Conservation (phyloP, 2,329 filamentous ascomycete genomes). For the Fusarium longipes region DNA sequence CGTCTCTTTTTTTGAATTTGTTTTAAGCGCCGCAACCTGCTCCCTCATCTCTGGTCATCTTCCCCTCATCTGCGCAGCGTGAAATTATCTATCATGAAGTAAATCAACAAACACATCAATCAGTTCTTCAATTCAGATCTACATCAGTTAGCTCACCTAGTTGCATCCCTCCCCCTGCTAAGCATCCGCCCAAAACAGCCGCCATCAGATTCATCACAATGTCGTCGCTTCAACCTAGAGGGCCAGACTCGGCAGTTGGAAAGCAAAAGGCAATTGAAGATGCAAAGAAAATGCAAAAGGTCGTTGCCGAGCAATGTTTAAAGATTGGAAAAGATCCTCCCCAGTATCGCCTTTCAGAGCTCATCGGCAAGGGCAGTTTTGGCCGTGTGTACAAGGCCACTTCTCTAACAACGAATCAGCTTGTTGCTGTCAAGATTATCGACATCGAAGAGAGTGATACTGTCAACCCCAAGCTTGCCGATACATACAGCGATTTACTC, state of each 20-base stretch:
- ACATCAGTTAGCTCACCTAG: constrained; percentile 20
- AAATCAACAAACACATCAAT: constrained; percentile 22
- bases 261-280: constrained; percentile 74
- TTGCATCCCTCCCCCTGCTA: constrained; percentile 12
- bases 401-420: constrained; percentile 57
- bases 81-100: constrained; percentile 37
- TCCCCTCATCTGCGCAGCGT: not conserved
- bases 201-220: constrained; percentile 44
- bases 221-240: constrained; percentile 57
- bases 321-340: constrained; percentile 70
- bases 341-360: constrained; percentile 74
- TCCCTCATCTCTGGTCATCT: not conserved
- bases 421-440: constrained; percentile 85
- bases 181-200: constrained; percentile 25
- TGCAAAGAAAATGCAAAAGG: constrained; percentile 75
- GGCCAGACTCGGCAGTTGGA: constrained; percentile 58
- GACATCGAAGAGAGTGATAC: constrained; percentile 83
- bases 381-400: constrained; percentile 78
- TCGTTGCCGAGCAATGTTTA: constrained; percentile 70
- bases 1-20: not conserved
- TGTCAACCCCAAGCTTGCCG: constrained; percentile 71
- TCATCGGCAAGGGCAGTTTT: constrained; percentile 81
- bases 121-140: constrained; percentile 9
- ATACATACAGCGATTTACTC: constrained; percentile 76
- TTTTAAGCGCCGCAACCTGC: constrained; percentile 9